Evolutionary conservation across 257 asterid species (phyloP), one percentile per base, ranked within the genome.

Genomic region (Solanum lycopersicoides): DNA sequence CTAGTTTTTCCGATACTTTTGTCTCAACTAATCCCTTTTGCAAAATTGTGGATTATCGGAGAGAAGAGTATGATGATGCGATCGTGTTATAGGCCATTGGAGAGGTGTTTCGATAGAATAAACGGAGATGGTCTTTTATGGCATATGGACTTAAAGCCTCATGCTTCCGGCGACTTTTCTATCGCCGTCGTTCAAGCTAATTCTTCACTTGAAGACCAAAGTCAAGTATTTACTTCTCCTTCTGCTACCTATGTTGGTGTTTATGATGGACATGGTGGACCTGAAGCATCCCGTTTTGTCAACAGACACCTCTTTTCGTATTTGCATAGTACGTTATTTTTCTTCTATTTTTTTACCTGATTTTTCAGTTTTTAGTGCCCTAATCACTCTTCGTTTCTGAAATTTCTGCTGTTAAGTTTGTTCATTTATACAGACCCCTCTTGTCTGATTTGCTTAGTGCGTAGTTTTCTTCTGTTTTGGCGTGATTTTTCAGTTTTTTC

Each of bases 221-320:
- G 98, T 74, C 97, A 94, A 89, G 98, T 97, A n/a, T 94, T 88
- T 59, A 93, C 96, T 18, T 95, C 99, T 63, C 96, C 99, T 4
- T 93, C 98, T 47, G 99, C 98, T 42, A 97, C 99, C 21, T 97
- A 92, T 79, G 88, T 97, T 80, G 99, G 99, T 20, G 98, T 97
- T 68, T 97, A 97, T 92, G 99, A 97, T 86, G 99, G 99, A 32
- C 99, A 97, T 50, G 99, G 99, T 34, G 99, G 99, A 9, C 97
- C 98, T 5, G 99, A 96, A 92, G 98, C 99, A 21, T 95, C 99
- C 45, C 96, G 98, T 35, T 97, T 97, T 86, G 95, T 97, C 80
- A 96, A 94, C 73, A 93, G 92, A 83, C 96, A 94, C 86, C 96
- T 95, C 84, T 94, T 97, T 80, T 94, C 97, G 82, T 93, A 95